phyloP scores from a whole-genome alignment of 495 filamentous ascomycete species.

The Aspergillus hancockii region DNA sequence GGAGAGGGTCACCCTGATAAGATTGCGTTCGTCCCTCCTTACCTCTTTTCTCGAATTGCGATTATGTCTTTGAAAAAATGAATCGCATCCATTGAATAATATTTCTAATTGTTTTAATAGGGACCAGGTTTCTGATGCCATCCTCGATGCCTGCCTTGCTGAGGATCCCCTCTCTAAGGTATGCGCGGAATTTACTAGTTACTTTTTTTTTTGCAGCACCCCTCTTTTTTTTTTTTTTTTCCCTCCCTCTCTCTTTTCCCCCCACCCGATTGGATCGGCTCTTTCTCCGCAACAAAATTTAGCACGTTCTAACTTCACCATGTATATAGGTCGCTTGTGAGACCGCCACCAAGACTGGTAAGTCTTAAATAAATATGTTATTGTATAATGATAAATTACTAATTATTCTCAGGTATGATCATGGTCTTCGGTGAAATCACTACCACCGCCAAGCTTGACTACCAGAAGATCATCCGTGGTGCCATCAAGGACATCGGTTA shows the following conservation, averaged over 20 bases:
- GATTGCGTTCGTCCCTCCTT: conserved; percentile 66
- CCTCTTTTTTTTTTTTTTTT: conserved; percentile 5
- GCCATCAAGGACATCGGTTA: conserved; percentile 99
- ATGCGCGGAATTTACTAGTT: conserved; percentile 6
- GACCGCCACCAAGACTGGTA: conserved; percentile 97
- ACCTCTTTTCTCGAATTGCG: not conserved
- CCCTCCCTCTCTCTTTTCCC: not conserved
- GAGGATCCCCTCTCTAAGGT: conserved; percentile 96
- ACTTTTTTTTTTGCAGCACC: not conserved
- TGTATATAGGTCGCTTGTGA: conserved; percentile 76
- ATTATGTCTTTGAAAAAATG: no score
- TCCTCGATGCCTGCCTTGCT: conserved; percentile 94
- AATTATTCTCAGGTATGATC: conserved; percentile 67
- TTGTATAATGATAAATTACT: conserved; percentile 8
- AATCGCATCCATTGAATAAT: not conserved
- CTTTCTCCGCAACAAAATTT: conserved; percentile 10
- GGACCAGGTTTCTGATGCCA: conserved; percentile 97
- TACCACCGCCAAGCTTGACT: conserved; percentile 92
- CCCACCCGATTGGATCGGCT: conserved; percentile 7
- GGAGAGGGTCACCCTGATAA: conserved; percentile 98
- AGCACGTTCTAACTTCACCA: conserved; percentile 6
- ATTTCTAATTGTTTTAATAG: conserved; percentile 35
- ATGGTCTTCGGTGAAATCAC: conserved; percentile 99
- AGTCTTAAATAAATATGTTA: conserved; percentile 15
- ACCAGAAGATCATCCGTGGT: conserved; percentile 94